Evolutionary conservation across 345 rosid genomes (phyloP), one percentile per base, ranked within the genome.

Genomic region (Geranium brycei): DNA sequence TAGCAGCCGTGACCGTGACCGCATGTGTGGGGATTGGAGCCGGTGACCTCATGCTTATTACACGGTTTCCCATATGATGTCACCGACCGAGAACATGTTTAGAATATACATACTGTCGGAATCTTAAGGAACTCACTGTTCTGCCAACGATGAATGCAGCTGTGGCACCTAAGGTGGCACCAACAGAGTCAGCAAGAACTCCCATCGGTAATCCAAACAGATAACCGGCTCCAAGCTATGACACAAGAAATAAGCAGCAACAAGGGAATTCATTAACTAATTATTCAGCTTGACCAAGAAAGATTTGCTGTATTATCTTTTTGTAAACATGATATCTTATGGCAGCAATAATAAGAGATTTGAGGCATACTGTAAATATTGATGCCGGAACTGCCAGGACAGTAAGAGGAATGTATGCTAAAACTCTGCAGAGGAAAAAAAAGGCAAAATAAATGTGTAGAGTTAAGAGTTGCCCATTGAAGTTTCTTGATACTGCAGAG

Each of bases 301-400:
- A 32, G 38, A 32, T 32, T 32, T 32, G n/a, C n/a, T n/a, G n/a
- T n/a, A n/a, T n/a, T n/a, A n/a, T n/a, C n/a, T n/a, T n/a, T n/a
- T n/a, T n/a, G n/a, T n/a, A n/a, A n/a, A n/a, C n/a, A n/a, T n/a
- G n/a, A n/a, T n/a, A n/a, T n/a, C n/a, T n/a, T n/a, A n/a, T n/a
- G n/a, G 12, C 16, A 51, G 23, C 3, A 5, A 51, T n/a, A 53
- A 47, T 35, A 64, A 10, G 55, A 17, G 35, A 23, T 18, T 17
- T n/a, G 56, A 53, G 32, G 16, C 76, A 51, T 79, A 83, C 88
- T 62, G 85, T 79, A 58, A 83, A 80, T 61, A 83, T 67, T 68
- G 85, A 83, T 68, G 88, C 80, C 57, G 85, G 85, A 73, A 81
- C 81, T 0, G 78, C 88, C 18, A 79, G 67, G 68, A 83, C 23